Base-by-base conservation (phyloP, 257 asterid species). In the Sherardia arvensis region DNA sequence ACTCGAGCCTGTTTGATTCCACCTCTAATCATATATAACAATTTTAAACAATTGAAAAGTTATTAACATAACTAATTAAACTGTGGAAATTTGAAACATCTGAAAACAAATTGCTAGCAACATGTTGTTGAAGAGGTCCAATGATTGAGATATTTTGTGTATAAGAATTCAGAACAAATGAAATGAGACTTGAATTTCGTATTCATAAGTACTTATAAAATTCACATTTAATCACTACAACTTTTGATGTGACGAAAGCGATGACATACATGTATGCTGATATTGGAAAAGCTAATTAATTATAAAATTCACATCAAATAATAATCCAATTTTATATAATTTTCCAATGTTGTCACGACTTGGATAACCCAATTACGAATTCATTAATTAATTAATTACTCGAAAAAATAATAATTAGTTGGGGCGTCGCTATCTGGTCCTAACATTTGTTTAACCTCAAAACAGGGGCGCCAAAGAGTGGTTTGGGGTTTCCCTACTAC, bases 221-320 rank as follows among this genome's bases (percentile, higher is more conserved):
- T 1, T n/a, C 23, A 45, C 6, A 7, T n/a, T 25, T 54, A 54
- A 8, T 38, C 0, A 23, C 21, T 58, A 27, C 38, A 18, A 28
- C 62, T 58, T 29, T 58, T 43, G 34, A 8, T 17, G 11, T 63
- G 67, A 63, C 58, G 67, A 28, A 47, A 63, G 67, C 47, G 10
- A 48, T 64, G 59, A 48, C 67, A 45, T 30, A 29, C 18, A 47
- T 20, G 21, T 1, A 55, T 21, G 8, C 25, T 49, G 26, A 49
- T 55, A 26, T 26, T 54, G 33, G 33, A 18, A 55, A 36, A 9
- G 23, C 3, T 9, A 64, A 51, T 1, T n/a, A 61, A 2, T 4
- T 36, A 12, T 12, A 34, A n/a, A 5, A 23, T 34, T 23, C 48
- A 17, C 14, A 29, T 22, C 18, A 12, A 25, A 38, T 28, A 22